Conservation (phyloP, 305 asterid genomes). For the Fraxinus sp. region DNA sequence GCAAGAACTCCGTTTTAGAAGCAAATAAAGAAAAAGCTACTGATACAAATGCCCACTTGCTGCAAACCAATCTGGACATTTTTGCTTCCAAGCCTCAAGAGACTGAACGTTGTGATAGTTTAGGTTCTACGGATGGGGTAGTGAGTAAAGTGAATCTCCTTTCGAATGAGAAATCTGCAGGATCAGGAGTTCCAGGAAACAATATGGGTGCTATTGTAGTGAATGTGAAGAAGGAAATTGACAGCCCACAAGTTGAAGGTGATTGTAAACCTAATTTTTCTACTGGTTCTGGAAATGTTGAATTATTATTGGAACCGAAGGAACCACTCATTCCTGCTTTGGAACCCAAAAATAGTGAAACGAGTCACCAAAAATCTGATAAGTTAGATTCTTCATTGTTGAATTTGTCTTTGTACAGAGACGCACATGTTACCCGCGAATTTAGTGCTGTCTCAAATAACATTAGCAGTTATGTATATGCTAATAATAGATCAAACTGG, state of each 20-base stretch:
- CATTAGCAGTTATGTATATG: constrained; percentile 24
- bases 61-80: constrained; percentile 22
- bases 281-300: constrained; percentile 34
- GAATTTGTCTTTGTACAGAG: constrained; percentile 48
- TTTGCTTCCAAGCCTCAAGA: constrained; percentile 33
- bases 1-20: constrained; percentile 26
- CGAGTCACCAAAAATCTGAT: constrained; percentile 26
- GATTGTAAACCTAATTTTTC: constrained; percentile 33
- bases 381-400: constrained; percentile 47
- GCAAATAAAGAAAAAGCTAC: constrained; percentile 36
- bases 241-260: constrained; percentile 35
- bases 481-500: constrained; percentile 65
- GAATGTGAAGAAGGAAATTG: constrained; percentile 45
- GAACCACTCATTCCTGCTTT: constrained; percentile 30
- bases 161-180: constrained; percentile 31
- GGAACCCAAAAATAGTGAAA: constrained; percentile 27
- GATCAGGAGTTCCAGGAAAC: constrained; percentile 26
- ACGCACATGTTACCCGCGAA: constrained; percentile 23
- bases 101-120: constrained; percentile 27
- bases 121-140: constrained; percentile 26
- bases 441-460: constrained; percentile 25
- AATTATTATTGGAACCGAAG: constrained; percentile 44
- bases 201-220: constrained; percentile 15
- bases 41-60: constrained; percentile 20
- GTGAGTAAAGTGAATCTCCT: constrained; percentile 26